Evolutionary conservation across 2,329 filamentous ascomycete genomes (phyloP), one percentile per base, ranked within the genome.

Genomic region (Leptodontidium sp.): DNA sequence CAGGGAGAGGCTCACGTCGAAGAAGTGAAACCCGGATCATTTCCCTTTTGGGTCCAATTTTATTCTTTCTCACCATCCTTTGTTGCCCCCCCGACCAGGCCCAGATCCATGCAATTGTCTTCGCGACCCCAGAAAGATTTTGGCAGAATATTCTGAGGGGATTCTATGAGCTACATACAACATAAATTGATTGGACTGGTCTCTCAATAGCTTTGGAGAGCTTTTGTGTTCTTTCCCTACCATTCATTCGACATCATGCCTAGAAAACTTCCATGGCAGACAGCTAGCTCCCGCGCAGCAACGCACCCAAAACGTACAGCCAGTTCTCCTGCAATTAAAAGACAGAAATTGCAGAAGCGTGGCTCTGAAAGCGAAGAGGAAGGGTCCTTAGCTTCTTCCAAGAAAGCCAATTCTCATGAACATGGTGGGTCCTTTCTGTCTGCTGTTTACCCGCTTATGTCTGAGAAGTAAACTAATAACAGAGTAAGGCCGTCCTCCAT

Each of bases 401-500:
- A 24, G 38, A 49, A 64, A 57, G 35, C 1, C 21, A 17, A 15
- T 24, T 26, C 52, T 45, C 21, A 17, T 53, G 17, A 43, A 21
- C 52, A 47, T 2, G 40, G 35, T 58, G 17, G 58, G 52, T 65
- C 12, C 24, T 38, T 11, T 26, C 52, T 24, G 5, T 21, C n/a
- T 9, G 14, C 6, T 21, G 4, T 7, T 14, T 49, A n/a, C 9
- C 12, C 14, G 8, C 15, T 32, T 17, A n/a, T 11, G 4, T n/a
- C 38, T 2, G 5, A 29, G 26, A 52, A n/a, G 32, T 24, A 49
- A 38, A 29, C 29, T 55, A 6, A 75, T 26, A 1, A 32, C 15
- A 15, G 11, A 14, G 17, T 15, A 43, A 71, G 71, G 29, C 38
- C 76, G 81, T 29, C 82, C 81, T 40, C 80, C 81, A 17, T 87